A percentile compares a stretch with the other conserved stretches of the same genome.
These are phyloP conservation scores for Soucietia sequanensis DNA, from an alignment of 805 yeast genomes.

Conservation along the genomic window DNA sequence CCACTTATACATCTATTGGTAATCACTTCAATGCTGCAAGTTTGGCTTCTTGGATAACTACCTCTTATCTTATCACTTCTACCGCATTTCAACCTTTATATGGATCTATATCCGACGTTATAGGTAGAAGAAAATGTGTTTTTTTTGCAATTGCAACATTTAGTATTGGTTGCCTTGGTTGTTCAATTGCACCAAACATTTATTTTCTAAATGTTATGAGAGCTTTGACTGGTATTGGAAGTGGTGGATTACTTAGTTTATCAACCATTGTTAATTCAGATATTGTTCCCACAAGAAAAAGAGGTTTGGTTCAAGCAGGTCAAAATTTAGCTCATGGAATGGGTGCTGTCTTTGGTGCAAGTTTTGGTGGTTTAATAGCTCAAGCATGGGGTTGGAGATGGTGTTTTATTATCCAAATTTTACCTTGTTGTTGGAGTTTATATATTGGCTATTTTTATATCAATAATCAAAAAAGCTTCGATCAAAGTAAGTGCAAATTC, in stretches of 20 bases:
- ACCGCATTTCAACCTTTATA: slow-evolving; percentile 43
- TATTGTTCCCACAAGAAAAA: slow-evolving; percentile 30
- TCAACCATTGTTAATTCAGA: slow-evolving; percentile 40
- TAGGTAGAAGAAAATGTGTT: slow-evolving; percentile 35
- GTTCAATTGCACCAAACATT: slow-evolving; percentile 28
- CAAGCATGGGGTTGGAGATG: slow-evolving; percentile 63
- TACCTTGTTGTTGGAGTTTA: slow-evolving; percentile 46
- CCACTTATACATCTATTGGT: slow-evolving; percentile 48
- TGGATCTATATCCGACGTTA: slow-evolving; percentile 37
- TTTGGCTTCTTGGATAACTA: slow-evolving; percentile 42
- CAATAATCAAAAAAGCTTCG: slow-evolving; percentile 24
- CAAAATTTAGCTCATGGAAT: slow-evolving; percentile 35
- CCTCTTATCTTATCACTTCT: slow-evolving; percentile 39
- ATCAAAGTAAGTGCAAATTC: slow-evolving; percentile 1
- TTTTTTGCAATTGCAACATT: slow-evolving; percentile 33
- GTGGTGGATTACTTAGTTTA: slow-evolving; percentile 39
- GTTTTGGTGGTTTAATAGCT: slow-evolving; percentile 58
- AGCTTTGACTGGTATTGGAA: slow-evolving; percentile 41
- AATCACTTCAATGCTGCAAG: slow-evolving; percentile 34
- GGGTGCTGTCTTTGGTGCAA: slow-evolving; percentile 66
- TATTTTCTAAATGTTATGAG: slow-evolving; percentile 28
- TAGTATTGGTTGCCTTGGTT: slow-evolving; percentile 35
- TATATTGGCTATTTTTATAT: slow-evolving; percentile 26
- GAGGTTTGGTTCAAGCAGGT: slow-evolving; percentile 41
- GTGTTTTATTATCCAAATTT: slow-evolving; percentile 54